Percentiles rank a stretch among this genome's conserved stretches.
Evolutionary conservation across 176 grass and related monocot genomes (phyloP).

Genomic region (Eragrostis nindensis): DNA sequence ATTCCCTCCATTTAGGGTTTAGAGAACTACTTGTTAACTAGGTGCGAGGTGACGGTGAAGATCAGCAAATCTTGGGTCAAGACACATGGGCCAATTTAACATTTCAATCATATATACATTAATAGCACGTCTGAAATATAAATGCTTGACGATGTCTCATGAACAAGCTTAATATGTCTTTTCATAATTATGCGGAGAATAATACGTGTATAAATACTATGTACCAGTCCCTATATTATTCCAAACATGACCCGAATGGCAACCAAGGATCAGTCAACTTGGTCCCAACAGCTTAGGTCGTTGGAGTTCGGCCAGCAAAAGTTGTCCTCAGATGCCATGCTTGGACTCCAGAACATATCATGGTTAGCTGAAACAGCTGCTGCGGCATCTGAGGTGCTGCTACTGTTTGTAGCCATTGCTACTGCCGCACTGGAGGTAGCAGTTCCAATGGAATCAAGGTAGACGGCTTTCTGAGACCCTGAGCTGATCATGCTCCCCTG

Average conservation of each 20-base stretch:
- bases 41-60: no score
- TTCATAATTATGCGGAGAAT: no score
- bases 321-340: neutral
- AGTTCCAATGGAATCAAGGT: slow-evolving; percentile 34
- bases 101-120: no score
- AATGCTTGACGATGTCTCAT: no score
- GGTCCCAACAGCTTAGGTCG: slow-evolving; percentile 18
- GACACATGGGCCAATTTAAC: no score
- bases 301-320: slow-evolving; percentile 43
- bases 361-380: slow-evolving; percentile 17
- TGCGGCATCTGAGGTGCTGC: slow-evolving; percentile 13
- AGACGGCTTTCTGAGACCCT: slow-evolving; percentile 28
- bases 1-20: no score
- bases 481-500: slow-evolving; percentile 55
- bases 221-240: neutral
- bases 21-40: no score
- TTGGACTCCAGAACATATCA: slow-evolving; percentile 37
- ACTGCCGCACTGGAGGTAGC: slow-evolving; percentile 32
- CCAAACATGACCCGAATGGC: neutral
- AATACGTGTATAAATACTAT: neutral
- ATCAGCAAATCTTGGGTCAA: no score
- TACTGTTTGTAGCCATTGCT: slow-evolving; percentile 20
- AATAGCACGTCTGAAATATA: no score
- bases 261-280: slow-evolving; percentile 27
- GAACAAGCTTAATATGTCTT: no score